Base-by-base conservation (phyloP, 202 grass and related monocot genomes). In the Elaeis oleifera region DNA sequence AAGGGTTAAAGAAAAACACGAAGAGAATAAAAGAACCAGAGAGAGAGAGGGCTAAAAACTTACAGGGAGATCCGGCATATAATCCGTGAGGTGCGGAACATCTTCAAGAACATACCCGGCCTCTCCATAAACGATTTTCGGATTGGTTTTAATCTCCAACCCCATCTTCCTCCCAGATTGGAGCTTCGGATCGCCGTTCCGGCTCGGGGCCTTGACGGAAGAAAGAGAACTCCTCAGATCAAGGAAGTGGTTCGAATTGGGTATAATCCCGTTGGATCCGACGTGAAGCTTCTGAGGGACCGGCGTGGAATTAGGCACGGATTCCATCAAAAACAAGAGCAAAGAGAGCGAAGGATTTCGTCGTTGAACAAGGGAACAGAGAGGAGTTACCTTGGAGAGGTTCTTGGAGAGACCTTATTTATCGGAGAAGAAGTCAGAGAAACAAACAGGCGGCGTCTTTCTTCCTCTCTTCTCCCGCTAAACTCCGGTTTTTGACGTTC, bases 71-170 rank as follows among this genome's bases (percentile, higher is more conserved):
- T 89, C 58, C 16, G 72, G 80, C 16, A 92, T 68, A 78, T 89
- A 86, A 64, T 92, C 94, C 4, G 69, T 75, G 32, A 97, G 69
- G 72, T 97, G 94, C 50, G 88, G 94, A 18, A 92, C 92, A 64
- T 97, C 92, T 68, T 97, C 92, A 18, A 97, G 76, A 48, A 92
- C 65, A 78, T 81, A 92, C 26, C 88, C 88, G 2, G 28, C 53
- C 0, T 92, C 88, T 1, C 82, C 79, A 4, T 60, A 0, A 15
- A 84, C 51, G 26, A 80, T 9, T 78, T 97, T 97, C 74, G 64
- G 53, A 58, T 67, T 51, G 0, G 53, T 23, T 44, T 68, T 85
- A 1, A 28, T 63, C 39, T 74, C 21, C 17, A 54, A 61, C 0
- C 56, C 81, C 80, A 82, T 79, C 69, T 65, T 26, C 39, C 63